Evolutionary conservation across 306 rosid species (phyloP).

Genomic region (Fragaria vesca): DNA sequence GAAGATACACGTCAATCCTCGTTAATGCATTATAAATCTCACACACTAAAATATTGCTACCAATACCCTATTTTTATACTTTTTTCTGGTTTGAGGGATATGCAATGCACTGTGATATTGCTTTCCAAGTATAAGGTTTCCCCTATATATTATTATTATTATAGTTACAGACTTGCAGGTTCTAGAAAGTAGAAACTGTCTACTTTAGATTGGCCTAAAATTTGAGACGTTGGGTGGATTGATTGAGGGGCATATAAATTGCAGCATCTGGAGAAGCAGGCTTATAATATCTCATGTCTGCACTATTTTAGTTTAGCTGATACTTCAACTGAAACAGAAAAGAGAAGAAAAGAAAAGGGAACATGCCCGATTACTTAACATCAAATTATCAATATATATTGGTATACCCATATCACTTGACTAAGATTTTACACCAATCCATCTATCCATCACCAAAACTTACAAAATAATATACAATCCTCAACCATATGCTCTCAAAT

Average conservation of each 20-base stretch:
- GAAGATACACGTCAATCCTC: conserved; percentile 14
- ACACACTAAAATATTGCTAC: not conserved
- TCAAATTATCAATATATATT: conserved; percentile 51
- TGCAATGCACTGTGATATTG: not conserved
- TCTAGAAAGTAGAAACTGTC: not conserved
- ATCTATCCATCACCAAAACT: conserved; percentile 60
- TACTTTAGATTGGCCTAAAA: not conserved
- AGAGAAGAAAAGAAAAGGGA: not conserved
- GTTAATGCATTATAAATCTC: not conserved
- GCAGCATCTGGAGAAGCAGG: not conserved
- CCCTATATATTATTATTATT: not conserved
- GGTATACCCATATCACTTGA: conserved; percentile 48
- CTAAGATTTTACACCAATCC: conserved; percentile 63
- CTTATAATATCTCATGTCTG: not conserved
- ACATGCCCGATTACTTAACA: not conserved
- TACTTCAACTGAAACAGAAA: conserved; percentile 3
- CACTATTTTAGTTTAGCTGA: not conserved
- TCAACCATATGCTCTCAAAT: conserved; percentile 71
- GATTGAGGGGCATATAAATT: not conserved
- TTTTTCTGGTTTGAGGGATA: not conserved
- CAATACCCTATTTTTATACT: not conserved
- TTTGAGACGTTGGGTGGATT: not conserved
- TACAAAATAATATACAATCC: conserved; percentile 92
- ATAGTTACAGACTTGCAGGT: not conserved
- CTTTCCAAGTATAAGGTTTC: conserved; percentile 1